Evolutionary conservation across 805 yeast genomes (phyloP).

Genomic region (Zygoascus biomembranicola): DNA sequence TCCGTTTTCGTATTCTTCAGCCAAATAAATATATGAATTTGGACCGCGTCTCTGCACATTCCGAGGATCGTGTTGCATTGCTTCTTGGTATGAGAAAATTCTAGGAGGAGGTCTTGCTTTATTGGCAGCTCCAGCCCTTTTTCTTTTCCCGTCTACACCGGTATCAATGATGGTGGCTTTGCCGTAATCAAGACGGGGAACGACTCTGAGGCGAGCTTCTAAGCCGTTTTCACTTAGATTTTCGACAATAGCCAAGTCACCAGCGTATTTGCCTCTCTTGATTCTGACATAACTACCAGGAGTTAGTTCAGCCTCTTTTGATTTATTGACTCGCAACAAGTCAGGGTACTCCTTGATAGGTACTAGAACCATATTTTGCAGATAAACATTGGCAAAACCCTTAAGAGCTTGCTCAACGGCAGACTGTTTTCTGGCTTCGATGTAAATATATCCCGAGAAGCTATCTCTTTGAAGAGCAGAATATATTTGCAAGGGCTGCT

Average conservation of each 20-base stretch:
- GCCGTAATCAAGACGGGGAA: conserved; percentile 92
- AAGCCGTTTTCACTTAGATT: conserved; percentile 90
- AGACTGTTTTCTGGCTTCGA: conserved; percentile 89
- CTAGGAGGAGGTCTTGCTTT: conserved; percentile 78
- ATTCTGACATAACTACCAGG: conserved; percentile 92
- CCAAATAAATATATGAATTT: conserved; percentile 59
- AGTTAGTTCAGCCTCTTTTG: conserved; percentile 76
- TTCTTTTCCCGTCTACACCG: conserved; percentile 43
- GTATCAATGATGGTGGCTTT: conserved; percentile 29
- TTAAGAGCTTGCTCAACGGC: conserved; percentile 83
- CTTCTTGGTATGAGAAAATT: conserved; percentile 82
- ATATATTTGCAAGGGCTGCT: conserved; percentile 71
- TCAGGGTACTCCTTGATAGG: conserved; percentile 96
- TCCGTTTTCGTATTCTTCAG: conserved; percentile 87
- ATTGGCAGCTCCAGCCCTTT: conserved; percentile 39
- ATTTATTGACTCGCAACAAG: conserved; percentile 78
- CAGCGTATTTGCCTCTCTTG: conserved; percentile 83
- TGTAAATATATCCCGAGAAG: conserved; percentile 83
- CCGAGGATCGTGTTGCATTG: conserved; percentile 72
- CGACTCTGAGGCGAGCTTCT: conserved; percentile 87
- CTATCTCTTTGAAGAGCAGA: conserved; percentile 93
- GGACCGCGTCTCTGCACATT: conserved; percentile 51
- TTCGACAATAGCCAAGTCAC: conserved; percentile 88
- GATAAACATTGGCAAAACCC: conserved; percentile 82
- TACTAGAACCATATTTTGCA: conserved; percentile 68